Conservation (phyloP, 768 basidiomycete genomes). For the Termitomyces sp. region DNA sequence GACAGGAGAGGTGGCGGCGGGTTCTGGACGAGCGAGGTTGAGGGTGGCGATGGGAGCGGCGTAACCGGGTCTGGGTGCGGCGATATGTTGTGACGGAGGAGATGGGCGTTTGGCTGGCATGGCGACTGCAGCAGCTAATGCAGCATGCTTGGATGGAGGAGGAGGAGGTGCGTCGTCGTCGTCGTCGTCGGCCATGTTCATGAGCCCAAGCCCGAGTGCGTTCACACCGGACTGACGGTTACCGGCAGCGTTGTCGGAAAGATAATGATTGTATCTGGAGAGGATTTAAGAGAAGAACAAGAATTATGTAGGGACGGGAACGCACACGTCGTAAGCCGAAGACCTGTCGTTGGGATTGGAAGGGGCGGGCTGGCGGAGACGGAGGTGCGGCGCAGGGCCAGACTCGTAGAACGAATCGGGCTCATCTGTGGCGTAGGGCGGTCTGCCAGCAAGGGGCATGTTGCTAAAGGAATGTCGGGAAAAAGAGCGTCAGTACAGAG, state of each 20-base stretch:
- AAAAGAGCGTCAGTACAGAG: conserved; percentile 13
- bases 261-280: conserved; percentile 60
- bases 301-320: conserved; percentile 12
- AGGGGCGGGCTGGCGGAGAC: conserved; percentile 40
- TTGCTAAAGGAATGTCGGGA: conserved; percentile 20
- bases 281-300: conserved; percentile 4
- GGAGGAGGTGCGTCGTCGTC: conserved; percentile 17
- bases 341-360: conserved; percentile 50
- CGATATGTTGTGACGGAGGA: conserved; percentile 38
- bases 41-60: conserved; percentile 65
- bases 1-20: conserved; percentile 25
- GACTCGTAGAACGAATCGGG: conserved; percentile 56
- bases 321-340: conserved; percentile 69
- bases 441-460: conserved; percentile 54
- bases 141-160: conserved; percentile 7
- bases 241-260: conserved; percentile 23
- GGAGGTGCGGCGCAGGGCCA: conserved; percentile 33
- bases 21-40: conserved; percentile 47
- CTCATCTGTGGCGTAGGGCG: conserved; percentile 67
- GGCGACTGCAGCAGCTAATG: not conserved
- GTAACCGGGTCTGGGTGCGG: conserved; percentile 71
- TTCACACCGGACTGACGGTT: conserved; percentile 51
- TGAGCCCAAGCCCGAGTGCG: conserved; percentile 44
- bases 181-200: conserved; percentile 42
- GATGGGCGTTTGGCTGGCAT: conserved; percentile 15